A percentile compares a stretch with the other conserved stretches of the same genome.
phyloP scores from a whole-genome alignment of 257 asterid genomes.

The Ilex asprella region DNA sequence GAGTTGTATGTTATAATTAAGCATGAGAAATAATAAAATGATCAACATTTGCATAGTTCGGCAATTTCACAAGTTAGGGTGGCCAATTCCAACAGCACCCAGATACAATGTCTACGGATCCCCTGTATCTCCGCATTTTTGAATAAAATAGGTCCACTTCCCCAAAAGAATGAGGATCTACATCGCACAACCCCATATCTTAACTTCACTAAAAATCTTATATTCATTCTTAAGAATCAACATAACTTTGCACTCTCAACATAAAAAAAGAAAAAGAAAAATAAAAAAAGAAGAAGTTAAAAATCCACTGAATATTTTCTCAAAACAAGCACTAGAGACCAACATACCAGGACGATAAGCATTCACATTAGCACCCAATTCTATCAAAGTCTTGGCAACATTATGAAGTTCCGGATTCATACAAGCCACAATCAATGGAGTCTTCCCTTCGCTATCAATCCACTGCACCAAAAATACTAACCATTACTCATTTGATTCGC shows the following conservation, averaged over 20 bases:
- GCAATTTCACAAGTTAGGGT: not conserved
- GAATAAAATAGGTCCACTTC: no score
- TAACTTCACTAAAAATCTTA: no score
- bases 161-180: no score
- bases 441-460: slow-evolving; percentile 80
- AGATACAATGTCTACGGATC: not conserved
- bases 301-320: not conserved
- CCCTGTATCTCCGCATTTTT: no score
- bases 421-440: slow-evolving; percentile 80
- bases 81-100: not conserved
- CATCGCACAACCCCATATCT: no score
- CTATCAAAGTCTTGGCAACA: slow-evolving; percentile 79
- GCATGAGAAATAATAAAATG: not conserved
- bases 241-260: not conserved
- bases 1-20: not conserved
- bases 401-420: slow-evolving; percentile 56
- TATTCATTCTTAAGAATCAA: no score
- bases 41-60: not conserved
- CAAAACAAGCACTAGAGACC: slow-evolving; percentile 8
- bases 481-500: no score
- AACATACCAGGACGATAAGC: slow-evolving; percentile 75
- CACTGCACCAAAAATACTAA: slow-evolving; percentile 40
- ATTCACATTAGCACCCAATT: slow-evolving; percentile 86
- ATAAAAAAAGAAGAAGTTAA: not conserved
- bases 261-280: not conserved